These are phyloP conservation scores for Penicillium coffeae DNA, from an alignment of 495 filamentous ascomycete genomes.

Conservation along the genomic window DNA sequence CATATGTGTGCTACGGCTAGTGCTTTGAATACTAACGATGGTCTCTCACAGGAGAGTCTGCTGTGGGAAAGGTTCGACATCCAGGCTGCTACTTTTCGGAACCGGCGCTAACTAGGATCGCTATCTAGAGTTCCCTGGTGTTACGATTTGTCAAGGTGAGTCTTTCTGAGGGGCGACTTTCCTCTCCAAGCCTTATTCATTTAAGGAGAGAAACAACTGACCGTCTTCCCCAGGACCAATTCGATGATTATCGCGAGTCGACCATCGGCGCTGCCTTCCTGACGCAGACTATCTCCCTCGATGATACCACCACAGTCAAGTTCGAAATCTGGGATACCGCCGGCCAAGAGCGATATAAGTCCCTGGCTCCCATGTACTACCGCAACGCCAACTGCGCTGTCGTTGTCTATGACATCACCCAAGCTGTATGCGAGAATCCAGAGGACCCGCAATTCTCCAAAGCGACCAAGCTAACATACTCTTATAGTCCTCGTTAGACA, in stretches of 20 bases:
- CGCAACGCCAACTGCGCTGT: slow-evolving; percentile 98
- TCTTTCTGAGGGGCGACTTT: background rate
- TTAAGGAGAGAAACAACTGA: background rate
- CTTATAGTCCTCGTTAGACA: slow-evolving; percentile 86
- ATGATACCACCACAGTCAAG: slow-evolving; percentile 97
- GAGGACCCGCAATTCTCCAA: background rate
- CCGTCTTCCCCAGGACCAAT: slow-evolving; percentile 75
- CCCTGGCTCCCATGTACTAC: slow-evolving; percentile 98
- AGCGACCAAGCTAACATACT: background rate
- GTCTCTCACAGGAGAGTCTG: slow-evolving; percentile 75
- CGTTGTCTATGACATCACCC: slow-evolving; percentile 98
- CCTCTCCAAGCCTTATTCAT: background rate
- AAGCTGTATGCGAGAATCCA: slow-evolving; percentile 65
- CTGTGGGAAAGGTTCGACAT: slow-evolving; percentile 84
- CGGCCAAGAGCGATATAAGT: slow-evolving; percentile 97
- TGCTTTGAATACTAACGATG: slow-evolving; percentile 7
- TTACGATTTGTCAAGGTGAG: slow-evolving; percentile 94
- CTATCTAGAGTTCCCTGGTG: slow-evolving; percentile 84
- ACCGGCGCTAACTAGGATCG: slow-evolving; percentile 30
- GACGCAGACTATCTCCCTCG: slow-evolving; percentile 95
- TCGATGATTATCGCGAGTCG: slow-evolving; percentile 98
- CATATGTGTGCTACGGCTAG: background rate
- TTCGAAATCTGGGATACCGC: slow-evolving; percentile 99
- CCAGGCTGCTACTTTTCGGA: slow-evolving; percentile 17
- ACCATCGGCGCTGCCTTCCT: slow-evolving; percentile 99